Evolutionary conservation across 257 asterid species (phyloP), one percentile per base, ranked within the genome.

Genomic region (Solanum phureja): DNA sequence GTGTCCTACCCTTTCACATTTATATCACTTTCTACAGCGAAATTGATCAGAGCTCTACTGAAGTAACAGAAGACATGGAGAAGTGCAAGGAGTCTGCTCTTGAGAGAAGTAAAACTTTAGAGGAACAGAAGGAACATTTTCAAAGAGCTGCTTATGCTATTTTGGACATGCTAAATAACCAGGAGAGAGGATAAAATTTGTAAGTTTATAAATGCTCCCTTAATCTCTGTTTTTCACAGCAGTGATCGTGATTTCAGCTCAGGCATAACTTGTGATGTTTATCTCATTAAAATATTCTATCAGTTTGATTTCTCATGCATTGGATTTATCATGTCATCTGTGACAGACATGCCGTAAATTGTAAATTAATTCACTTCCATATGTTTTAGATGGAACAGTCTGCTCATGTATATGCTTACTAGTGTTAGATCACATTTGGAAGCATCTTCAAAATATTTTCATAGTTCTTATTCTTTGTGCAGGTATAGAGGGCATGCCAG

Each of bases 111-210:
- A 94, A 71, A 87, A 89, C 85, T n/a, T 86, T 96, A 84, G 96
- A 94, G 90, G 95, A 93, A 89, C 96, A 94, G 91, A 96, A 88
- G 90, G 94, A 94, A 72, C 90, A 89, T 87, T 92, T 92, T 87
- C 98, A 94, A 91, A 95, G 94, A 92, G 94, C 98, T 91, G 95
- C 98, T 49, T 92, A 85, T 91, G 95, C 98, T 88, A 95, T 93
- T 90, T 90, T 96, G 74, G 93, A 93, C 92, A 90, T 96, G 96
- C 95, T 96, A 60, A 91, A 92, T 83, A 88, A 87, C 89, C 89
- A 89, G 66, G 91, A 91, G 88, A 87, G 84, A 86, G 88, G 87
- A 90, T 92, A 93, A 92, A 74, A 77, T 73, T 89, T 88, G 76
- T 87, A 92, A 90, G 93, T 91, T 86, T 34, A 87, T 40, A 84